phyloP scores from a whole-genome alignment of 345 rosid species.

The Bruguiera parviflora region DNA sequence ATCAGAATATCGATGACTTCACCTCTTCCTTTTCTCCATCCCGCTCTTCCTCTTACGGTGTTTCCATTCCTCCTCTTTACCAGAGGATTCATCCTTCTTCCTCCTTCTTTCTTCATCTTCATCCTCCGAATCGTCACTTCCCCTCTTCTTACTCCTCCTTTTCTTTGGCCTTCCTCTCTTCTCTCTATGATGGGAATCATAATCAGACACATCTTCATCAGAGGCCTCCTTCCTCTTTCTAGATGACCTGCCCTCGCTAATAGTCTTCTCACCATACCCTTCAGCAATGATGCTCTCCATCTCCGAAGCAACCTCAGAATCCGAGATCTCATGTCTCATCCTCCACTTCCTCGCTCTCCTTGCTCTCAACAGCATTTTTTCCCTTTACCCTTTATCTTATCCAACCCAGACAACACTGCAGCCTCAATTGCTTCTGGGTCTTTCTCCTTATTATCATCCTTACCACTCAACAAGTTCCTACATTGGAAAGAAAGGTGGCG shows the following conservation, averaged over 20 bases:
- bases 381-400: conserved; percentile 64
- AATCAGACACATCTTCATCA: conserved; percentile 36
- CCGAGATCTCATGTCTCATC: conserved; percentile 76
- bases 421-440: conserved; percentile 57
- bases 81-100: conserved; percentile 43
- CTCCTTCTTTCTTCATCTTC: conserved; percentile 54
- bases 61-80: conserved; percentile 30
- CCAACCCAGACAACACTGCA: conserved; percentile 64
- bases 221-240: conserved; percentile 37
- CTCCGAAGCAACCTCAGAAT: conserved; percentile 79
- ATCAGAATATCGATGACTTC: conserved; percentile 38
- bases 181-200: conserved; percentile 53
- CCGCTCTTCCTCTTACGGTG: conserved; percentile 34
- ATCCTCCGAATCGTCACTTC: conserved; percentile 52
- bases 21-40: conserved; percentile 47
- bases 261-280: conserved; percentile 62
- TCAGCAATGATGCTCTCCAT: conserved; percentile 84
- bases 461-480: conserved; percentile 74
- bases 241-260: conserved; percentile 31
- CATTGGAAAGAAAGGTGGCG: conserved; percentile 90
- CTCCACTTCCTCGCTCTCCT: conserved; percentile 56
- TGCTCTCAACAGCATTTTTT: conserved; percentile 24
- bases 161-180: conserved; percentile 80
- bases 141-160: conserved; percentile 58
- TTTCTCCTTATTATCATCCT: conserved; percentile 65